phyloP scores from a whole-genome alignment of 495 filamentous ascomycete genomes.

The Geopyxis carbonaria region DNA sequence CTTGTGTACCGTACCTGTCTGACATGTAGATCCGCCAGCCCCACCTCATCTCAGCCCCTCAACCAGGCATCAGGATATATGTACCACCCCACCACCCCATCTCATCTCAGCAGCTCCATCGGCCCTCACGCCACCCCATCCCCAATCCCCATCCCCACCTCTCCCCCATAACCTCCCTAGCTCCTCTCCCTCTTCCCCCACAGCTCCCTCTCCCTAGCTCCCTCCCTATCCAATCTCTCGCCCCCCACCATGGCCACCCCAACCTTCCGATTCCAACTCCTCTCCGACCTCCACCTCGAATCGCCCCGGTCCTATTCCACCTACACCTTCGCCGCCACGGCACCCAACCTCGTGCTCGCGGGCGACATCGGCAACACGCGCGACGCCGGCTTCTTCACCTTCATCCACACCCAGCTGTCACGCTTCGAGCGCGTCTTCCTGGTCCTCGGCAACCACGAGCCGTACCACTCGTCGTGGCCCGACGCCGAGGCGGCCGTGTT shows the following conservation, averaged over 20 bases:
- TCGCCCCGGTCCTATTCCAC: slow-evolving; percentile 30
- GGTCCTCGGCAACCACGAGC: slow-evolving; percentile 41
- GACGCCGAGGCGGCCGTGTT: too few species aligned
- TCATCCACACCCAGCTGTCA: slow-evolving; percentile 31
- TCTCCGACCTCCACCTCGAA: slow-evolving; percentile 44
- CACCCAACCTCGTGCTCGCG: slow-evolving; percentile 37
- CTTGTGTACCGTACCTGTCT: too few species aligned
- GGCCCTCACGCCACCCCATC: too few species aligned
- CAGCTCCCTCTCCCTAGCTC: too few species aligned
- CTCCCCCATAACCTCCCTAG: too few species aligned
- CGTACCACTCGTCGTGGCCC: slow-evolving; percentile 24
- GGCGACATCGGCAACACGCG: slow-evolving; percentile 39
- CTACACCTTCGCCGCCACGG: slow-evolving; percentile 30
- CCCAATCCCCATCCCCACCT: too few species aligned
- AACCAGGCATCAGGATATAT: too few species aligned
- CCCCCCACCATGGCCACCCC: slow-evolving; percentile 6
- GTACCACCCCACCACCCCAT: too few species aligned
- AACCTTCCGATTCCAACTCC: slow-evolving; percentile 31
- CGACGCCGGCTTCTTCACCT: slow-evolving; percentile 29
- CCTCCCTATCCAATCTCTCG: slow-evolving; percentile 12
- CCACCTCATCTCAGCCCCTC: too few species aligned
- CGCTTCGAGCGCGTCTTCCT: slow-evolving; percentile 35
- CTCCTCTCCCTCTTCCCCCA: too few species aligned
- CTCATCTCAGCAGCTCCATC: too few species aligned
- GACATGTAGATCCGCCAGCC: too few species aligned